Percentiles rank a stretch among this genome's conserved stretches.
Evolutionary conservation across 1,284 basidiomycete species (phyloP).

Genomic region (Tilletia indica): DNA sequence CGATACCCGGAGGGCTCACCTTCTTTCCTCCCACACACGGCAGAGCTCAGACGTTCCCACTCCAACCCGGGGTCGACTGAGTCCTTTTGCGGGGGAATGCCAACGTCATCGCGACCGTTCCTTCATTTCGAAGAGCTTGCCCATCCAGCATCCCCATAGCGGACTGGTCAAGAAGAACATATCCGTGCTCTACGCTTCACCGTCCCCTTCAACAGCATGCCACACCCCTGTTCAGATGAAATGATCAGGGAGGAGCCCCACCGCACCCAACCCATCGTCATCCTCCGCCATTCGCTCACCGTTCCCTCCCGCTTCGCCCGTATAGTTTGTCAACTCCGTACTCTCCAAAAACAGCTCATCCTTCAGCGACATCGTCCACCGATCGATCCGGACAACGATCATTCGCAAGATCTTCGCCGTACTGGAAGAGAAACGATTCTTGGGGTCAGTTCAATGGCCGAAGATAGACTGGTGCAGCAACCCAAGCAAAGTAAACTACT

Average conservation of each 20-base stretch:
- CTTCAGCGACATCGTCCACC: constrained; percentile 45
- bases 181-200: no score
- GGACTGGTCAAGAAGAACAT: no score
- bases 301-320: not conserved
- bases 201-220: no score
- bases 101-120: no score
- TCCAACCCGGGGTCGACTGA: no score
- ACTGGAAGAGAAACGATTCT: not conserved
- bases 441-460: not conserved
- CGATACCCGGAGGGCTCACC: no score
- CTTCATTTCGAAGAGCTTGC: no score
- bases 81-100: no score
- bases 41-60: no score
- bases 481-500: not conserved
- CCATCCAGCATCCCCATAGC: no score
- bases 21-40: no score
- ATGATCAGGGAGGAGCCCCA: constrained; percentile 1
- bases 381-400: constrained; percentile 28
- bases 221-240: not conserved
- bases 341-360: constrained; percentile 51
- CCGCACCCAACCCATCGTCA: not conserved
- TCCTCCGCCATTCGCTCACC: not conserved
- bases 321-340: constrained; percentile 49
- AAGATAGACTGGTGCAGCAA: not conserved
- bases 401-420: constrained; percentile 15